Base-by-base conservation (phyloP, 2,329 filamentous ascomycete genomes). In the Chrysoporthe deuterocubensis region DNA sequence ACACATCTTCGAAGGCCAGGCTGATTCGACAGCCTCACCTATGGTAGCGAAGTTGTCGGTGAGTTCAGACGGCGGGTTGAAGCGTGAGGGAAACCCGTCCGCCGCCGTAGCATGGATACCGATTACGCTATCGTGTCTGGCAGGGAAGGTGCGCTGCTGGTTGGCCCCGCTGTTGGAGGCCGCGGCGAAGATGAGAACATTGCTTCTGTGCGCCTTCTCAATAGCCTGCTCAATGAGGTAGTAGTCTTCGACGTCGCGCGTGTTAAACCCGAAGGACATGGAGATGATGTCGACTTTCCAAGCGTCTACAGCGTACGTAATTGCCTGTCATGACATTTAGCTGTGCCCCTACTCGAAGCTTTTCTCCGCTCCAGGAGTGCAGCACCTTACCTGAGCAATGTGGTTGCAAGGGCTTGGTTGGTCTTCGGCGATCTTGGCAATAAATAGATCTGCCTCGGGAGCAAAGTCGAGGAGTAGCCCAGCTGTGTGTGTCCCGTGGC, bases 241-340 rank as follows among this genome's bases (percentile, higher is more conserved):
- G 18, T 46, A 46, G 44, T 46, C 44, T 46, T 11, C 0, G 44
- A 46, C 18, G 44, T 46, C 44, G 44, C 44, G 44, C 18, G 44
- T 46, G 3, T 11, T 46, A n/a, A 57, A 57, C 11, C 52, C 52
- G n/a, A 57, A 57, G 1, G 52, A 57, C 52, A 57, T 57, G 18
- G 52, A 18, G 14, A 57, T 57, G 52, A 57, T 57, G 21, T 57
- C 52, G 52, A 26, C 52, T 21, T 57, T 34, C 52, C 52, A 57
- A 9, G 9, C 52, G 21, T 21, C 18, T 9, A 21, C n/a, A 16
- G 52, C 52, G 13, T 34, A 26, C 3, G 9, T 34, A n/a, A 57
- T 57, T 16, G 52, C 52, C 52, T 57, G 14, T 57, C 13, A 26
- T 18, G 44, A 46, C 26, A 26, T 26, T 21, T 26, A 26, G 26